Base-by-base conservation (phyloP, 1,284 basidiomycete genomes). In the Pseudozyma thailandica region DNA sequence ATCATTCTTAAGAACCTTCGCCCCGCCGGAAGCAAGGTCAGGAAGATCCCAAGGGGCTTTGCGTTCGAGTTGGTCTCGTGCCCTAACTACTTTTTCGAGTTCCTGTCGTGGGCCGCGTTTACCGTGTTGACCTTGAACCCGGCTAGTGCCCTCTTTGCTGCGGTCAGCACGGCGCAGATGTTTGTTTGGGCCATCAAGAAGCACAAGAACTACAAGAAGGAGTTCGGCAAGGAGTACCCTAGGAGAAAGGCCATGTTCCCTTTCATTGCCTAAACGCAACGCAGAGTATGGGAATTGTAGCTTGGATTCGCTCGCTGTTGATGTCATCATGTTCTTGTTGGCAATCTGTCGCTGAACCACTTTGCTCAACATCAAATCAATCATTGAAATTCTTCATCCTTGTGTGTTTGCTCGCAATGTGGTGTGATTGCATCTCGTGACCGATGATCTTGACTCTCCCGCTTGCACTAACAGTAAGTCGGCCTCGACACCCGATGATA, bases 1-100 rank as follows among this genome's bases (percentile, higher is more conserved):
- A 75, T 94, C 57, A 93, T 89, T 31, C 87, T 97, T 30, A 90
- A 92, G 47, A 87, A 87, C 51, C 88, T 98, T 39, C 90, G 96
- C 25, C 92, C 93, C 0, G 87, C 88, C 16, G 91, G 92, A 16
- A 90, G 92, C 8, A 90, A 88, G 60, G 88, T 87, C 57, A 90
- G 95, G 57, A 90, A 88, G 25, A 91, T 97, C 77, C 95, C 96
- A 0, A 86, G 87, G 25, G 95, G 87, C 2, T 85, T 85, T 45
- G 92, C 92, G 3, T 99, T 98, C 84, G 86, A 89, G 59, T 84
- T 89, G 37, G 89, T 96, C 37, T 91, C 92, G 6, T 92, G 89
- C 85, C 93, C 96, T 28, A 98, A 98, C 84, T 98, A 99, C 85
- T 90, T 93, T 82, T 98, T 95, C 82, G 96, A 98, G 42, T 68